Evolutionary conservation across 192 early-diverging fungal species (phyloP).

Genomic region (Coemansia sp.): DNA sequence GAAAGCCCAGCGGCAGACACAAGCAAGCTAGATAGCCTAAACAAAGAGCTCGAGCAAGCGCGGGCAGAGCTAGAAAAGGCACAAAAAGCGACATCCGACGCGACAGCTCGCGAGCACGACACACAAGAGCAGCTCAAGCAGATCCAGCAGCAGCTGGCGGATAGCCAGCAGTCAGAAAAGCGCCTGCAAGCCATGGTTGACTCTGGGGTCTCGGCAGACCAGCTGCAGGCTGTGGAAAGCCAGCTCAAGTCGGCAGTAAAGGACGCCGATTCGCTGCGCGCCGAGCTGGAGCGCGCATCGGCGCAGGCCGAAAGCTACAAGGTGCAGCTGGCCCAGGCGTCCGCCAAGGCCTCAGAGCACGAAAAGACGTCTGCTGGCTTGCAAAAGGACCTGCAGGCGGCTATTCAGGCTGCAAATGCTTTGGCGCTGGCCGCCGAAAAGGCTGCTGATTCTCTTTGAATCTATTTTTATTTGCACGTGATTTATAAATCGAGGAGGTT

Average conservation of each 20-base stretch:
- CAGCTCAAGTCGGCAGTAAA: slow-evolving; percentile 17
- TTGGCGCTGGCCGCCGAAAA: slow-evolving; percentile 45
- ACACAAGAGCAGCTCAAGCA: slow-evolving; percentile 14
- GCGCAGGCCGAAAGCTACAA: slow-evolving; percentile 22
- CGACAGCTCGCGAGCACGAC: slow-evolving; percentile 11
- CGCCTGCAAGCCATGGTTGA: slow-evolving; percentile 16
- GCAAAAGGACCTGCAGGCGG: slow-evolving; percentile 30
- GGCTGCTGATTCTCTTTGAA: slow-evolving; percentile 27
- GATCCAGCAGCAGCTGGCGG: slow-evolving; percentile 13
- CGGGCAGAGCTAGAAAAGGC: slow-evolving; percentile 24
- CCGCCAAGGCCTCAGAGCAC: slow-evolving; percentile 12
- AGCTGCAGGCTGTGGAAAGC: slow-evolving; percentile 10
- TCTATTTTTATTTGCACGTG: background rate
- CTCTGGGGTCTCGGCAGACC: slow-evolving; percentile 2
- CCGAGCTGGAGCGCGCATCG: slow-evolving; percentile 12
- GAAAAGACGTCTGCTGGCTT: slow-evolving; percentile 12
- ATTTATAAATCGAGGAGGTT: background rate
- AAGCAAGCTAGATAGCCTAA: slow-evolving; percentile 74
- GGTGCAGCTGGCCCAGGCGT: slow-evolving; percentile 16
- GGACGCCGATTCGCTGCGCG: slow-evolving; percentile 20
- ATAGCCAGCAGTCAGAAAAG: slow-evolving; percentile 9
- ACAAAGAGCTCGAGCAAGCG: slow-evolving; percentile 64
- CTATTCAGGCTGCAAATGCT: slow-evolving; percentile 31
- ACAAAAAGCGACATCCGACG: background rate
- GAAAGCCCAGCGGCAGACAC: slow-evolving; percentile 31